Evolutionary conservation across 1,284 basidiomycete genomes (phyloP).

Genomic region (Melampsora larici-populina): DNA sequence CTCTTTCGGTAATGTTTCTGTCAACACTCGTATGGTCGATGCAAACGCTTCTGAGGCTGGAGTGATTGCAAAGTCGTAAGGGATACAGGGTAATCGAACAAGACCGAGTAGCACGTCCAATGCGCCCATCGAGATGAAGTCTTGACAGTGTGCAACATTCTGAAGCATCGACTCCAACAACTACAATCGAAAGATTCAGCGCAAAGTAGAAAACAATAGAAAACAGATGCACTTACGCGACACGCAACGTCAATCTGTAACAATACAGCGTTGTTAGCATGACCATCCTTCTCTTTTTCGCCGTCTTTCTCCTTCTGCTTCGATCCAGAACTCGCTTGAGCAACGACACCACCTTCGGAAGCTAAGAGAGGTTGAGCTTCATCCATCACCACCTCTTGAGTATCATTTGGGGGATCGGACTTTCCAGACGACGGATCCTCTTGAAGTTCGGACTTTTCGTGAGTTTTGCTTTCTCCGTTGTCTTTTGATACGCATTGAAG

Average conservation of each 20-base stretch:
- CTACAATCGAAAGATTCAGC: conserved; percentile 55
- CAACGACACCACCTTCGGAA: not conserved
- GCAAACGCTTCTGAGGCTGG: conserved; percentile 78
- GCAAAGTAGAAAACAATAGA: conserved; percentile 13
- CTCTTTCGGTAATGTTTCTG: conserved; percentile 75
- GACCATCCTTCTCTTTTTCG: conserved; percentile 46
- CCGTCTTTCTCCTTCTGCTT: conserved; percentile 19
- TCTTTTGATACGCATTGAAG: conserved; percentile 1
- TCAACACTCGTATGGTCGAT: conserved; percentile 80
- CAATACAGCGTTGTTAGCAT: conserved; percentile 65
- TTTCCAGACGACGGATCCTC: conserved; percentile 48
- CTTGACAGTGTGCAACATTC: conserved; percentile 76
- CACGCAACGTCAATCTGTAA: conserved; percentile 56
- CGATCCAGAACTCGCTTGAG: not conserved
- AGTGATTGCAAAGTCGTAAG: conserved; percentile 81
- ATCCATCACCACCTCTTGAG: conserved; percentile 23
- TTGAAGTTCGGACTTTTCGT: conserved; percentile 29
- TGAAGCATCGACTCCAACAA: conserved; percentile 93
- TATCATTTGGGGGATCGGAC: conserved; percentile 51
- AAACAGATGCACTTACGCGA: conserved; percentile 27
- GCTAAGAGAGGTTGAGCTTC: not conserved
- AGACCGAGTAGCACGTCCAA: conserved; percentile 72
- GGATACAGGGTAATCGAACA: conserved; percentile 78
- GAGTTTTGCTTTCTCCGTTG: too few relatives aligned
- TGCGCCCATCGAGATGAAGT: conserved; percentile 79